These are phyloP conservation scores for Trichoderma oligosporum DNA, from an alignment of 2,329 filamentous ascomycete genomes.

Conservation along the genomic window DNA sequence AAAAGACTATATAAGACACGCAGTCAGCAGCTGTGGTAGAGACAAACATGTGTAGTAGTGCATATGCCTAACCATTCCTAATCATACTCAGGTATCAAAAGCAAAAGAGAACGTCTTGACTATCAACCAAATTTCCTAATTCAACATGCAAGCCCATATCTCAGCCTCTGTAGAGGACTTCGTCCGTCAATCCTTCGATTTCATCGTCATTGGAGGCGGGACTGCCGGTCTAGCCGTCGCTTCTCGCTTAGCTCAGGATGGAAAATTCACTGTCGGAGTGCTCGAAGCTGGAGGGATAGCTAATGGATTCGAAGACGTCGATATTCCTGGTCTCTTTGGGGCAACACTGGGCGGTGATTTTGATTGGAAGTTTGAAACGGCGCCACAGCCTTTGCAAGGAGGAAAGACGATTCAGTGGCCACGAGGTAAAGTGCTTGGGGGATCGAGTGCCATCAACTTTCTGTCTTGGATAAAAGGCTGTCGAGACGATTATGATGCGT, in stretches of 20 bases:
- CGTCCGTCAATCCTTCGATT: conserved; percentile 28
- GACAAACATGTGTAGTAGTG: too few species aligned
- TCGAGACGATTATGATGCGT: conserved; percentile 51
- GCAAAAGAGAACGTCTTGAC: neutral
- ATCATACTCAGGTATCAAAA: neutral
- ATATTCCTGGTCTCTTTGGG: conserved; percentile 38
- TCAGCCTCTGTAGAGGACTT: conserved; percentile 25
- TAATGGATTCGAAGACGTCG: conserved; percentile 32
- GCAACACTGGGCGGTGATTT: conserved; percentile 34
- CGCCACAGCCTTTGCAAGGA: conserved; percentile 35
- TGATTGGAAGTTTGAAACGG: conserved; percentile 43
- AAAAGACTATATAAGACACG: too few species aligned
- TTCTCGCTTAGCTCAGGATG: conserved; percentile 42
- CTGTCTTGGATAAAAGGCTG: conserved; percentile 51
- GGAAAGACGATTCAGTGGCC: conserved; percentile 41
- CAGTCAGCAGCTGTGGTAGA: too few species aligned
- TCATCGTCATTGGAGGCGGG: conserved; percentile 50
- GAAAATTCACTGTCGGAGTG: conserved; percentile 30
- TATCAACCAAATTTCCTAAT: neutral
- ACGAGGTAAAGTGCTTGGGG: conserved; percentile 54
- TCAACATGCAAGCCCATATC: conserved; percentile 14
- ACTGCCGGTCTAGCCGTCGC: conserved; percentile 52
- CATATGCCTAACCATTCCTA: too few species aligned
- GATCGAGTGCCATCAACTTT: conserved; percentile 58
- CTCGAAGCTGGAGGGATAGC: conserved; percentile 34